Evolutionary conservation across 2,329 filamentous ascomycete species (phyloP), one percentile per base, ranked within the genome.

Genomic region (Aquanectria penicillioides): DNA sequence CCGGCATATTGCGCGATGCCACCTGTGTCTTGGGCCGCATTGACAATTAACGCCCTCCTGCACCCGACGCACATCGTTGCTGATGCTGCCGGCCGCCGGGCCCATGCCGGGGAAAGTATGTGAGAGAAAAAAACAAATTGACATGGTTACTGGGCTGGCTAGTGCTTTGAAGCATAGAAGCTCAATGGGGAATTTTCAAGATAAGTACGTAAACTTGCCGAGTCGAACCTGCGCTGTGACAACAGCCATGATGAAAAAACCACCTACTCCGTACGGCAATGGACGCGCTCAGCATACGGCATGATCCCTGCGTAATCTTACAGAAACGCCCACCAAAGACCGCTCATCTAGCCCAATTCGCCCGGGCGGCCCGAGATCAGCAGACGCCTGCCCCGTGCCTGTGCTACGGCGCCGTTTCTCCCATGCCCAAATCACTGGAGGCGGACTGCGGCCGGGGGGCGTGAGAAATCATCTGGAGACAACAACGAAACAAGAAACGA

Each of bases 1-100:
- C 40, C 20, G 38, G 38, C 31, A 33, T 50, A 50, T 51, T 34
- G 26, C 49, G 54, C 43, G 57, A 59, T 49, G 31, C 44, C 38
- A 43, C 44, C 41, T 46, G 22, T 54, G 36, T 51, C 33, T 43
- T 50, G 31, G 34, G 20, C 48, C 48, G 41, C 57, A 62, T 44
- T 52, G 25, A 55, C 33, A 23, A 41, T 40, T 43, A 41, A 54
- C 61, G 37, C 47, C 52, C 38, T 47, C 34, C 52, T 56, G 62
- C 51, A 62, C 36, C 28, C 29, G 49, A 41, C 44, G 15, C 38
- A 55, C 43, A 40, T 66, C 22, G 25, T 50, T 29, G 51, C 17
- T 57, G 22, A 58, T 26, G 18, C 23, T 59, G 54, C 47, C 43
- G 36, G 58, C 43, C 48, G 50, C 61, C 55, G 36, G 38, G 28